Percentiles rank a stretch among this genome's conserved stretches.
Evolutionary conservation across 768 basidiomycete species (phyloP).

Genomic region (Candolleomyces eurysporus): DNA sequence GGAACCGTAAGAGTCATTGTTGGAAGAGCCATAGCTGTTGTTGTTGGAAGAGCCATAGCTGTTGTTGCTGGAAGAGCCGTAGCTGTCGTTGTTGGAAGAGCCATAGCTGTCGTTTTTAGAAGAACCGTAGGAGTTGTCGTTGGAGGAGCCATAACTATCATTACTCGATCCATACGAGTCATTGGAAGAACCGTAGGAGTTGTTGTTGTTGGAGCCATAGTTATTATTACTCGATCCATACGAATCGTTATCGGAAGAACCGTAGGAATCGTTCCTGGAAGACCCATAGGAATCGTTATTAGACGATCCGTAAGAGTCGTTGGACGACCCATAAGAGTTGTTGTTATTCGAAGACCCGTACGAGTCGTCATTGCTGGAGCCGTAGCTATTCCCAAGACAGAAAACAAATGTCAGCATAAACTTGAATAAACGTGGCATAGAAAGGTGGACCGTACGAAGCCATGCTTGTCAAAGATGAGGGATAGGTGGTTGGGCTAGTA

Average conservation of each 20-base stretch:
- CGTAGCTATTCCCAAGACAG: neutral
- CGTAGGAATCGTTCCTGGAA: slow-evolving; percentile 22
- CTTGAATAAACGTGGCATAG: too few relatives aligned
- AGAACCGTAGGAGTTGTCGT: slow-evolving; percentile 22
- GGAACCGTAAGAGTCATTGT: slow-evolving; percentile 17
- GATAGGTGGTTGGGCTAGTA: neutral
- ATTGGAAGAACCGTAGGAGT: neutral
- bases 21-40: slow-evolving; percentile 13
- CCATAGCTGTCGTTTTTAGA: slow-evolving; percentile 8
- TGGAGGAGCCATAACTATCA: slow-evolving; percentile 15
- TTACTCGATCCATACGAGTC: slow-evolving; percentile 22
- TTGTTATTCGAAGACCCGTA: slow-evolving; percentile 11
- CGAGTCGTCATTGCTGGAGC: slow-evolving; percentile 1
- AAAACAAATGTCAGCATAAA: too few relatives aligned
- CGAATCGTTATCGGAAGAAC: slow-evolving; percentile 13
- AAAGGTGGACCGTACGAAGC: neutral
- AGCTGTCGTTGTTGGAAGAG: slow-evolving; percentile 11
- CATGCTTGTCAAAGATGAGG: neutral
- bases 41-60: slow-evolving; percentile 18
- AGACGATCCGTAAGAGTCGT: slow-evolving; percentile 15
- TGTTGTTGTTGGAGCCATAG: slow-evolving; percentile 18
- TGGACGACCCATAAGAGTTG: slow-evolving; percentile 7
- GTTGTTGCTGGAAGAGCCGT: slow-evolving; percentile 12
- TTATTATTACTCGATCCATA: slow-evolving; percentile 17
- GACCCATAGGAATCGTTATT: slow-evolving; percentile 17